Evolutionary conservation across 2,329 filamentous ascomycete genomes (phyloP).

Genomic region (Claviceps maximensis): DNA sequence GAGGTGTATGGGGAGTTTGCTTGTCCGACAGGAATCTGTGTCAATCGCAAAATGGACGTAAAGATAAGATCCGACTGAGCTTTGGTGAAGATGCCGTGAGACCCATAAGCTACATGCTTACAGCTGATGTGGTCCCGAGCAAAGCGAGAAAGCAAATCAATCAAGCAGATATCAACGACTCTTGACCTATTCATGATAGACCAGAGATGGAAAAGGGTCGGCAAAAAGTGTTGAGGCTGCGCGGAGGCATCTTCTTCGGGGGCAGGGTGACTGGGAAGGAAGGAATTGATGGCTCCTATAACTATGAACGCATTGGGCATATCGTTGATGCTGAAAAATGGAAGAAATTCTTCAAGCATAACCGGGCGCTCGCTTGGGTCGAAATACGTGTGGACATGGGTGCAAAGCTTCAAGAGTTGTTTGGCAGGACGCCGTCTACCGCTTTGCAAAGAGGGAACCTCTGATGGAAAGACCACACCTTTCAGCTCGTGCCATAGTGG

Average conservation of each 20-base stretch:
- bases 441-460: constrained; percentile 55
- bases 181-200: constrained; percentile 84
- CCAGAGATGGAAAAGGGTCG: constrained; percentile 95
- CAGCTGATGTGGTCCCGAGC: constrained; percentile 71
- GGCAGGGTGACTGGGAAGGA: constrained; percentile 73
- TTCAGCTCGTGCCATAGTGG: constrained; percentile 90
- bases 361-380: constrained; percentile 73
- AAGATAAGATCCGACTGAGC: constrained; percentile 90
- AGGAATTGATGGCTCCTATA: constrained; percentile 70
- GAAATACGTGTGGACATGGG: constrained; percentile 85
- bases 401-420: constrained; percentile 72
- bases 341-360: constrained; percentile 69
- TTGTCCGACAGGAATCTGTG: constrained; percentile 94
- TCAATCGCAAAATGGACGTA: constrained; percentile 73
- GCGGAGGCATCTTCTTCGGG: constrained; percentile 59
- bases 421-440: constrained; percentile 43
- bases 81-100: constrained; percentile 81
- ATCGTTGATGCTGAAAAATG: constrained; percentile 87
- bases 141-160: constrained; percentile 80
- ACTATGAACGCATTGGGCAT: constrained; percentile 87
- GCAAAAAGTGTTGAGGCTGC: constrained; percentile 79
- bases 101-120: constrained; percentile 62
- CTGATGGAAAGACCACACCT: constrained; percentile 72
- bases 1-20: constrained; percentile 83
- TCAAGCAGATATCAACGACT: constrained; percentile 70